Evolutionary conservation across 768 basidiomycete species (phyloP), one percentile per base, ranked within the genome.

Genomic region (Vararia minispora): DNA sequence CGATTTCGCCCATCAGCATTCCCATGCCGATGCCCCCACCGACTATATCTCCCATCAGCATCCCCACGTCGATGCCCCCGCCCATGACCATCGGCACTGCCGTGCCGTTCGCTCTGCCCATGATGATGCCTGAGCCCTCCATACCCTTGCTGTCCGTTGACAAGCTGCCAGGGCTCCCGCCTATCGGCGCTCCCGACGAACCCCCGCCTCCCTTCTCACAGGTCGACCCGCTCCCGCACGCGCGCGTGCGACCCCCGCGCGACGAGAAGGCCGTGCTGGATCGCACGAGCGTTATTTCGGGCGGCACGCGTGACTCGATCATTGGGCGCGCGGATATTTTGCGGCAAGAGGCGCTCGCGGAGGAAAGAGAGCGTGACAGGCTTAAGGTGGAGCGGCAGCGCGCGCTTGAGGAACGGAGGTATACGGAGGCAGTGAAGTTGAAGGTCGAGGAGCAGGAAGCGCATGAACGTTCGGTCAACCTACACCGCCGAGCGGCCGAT

Each of bases 401-500:
- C 32, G 61, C 61, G 17, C 23, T 49, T 34, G 22, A 45, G 18
- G 44, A 52, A 27, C 36, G 43, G 22, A 47, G 57, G 21, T 40
- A 42, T 31, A 45, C 46, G 33, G 47, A 52, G 16, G 58, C 52
- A 10, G 43, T 62, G 28, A 31, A 46, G 33, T 43, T 52, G 16
- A 56, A 57, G 39, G 51, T 55, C 14, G 58, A 59, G 37, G 42
- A 48, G 29, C 53, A 58, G 5, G 47, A 56, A 22, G 52, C 52
- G 24, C 49, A 52, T 26, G 51, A 56, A 28, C 48, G 50, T 21
- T 53, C 50, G 28, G 43, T 48, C 41, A 44, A 48, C 31, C 31
- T 58, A 38, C 59, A 63, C 37, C 44, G 47, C 33, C 59, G 52
- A 40, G 61, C 61, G 7, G 58, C 57, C 18, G 44, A 53, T 35